Conservation (phyloP, 805 yeast species). For the Barnettozyma populi region DNA sequence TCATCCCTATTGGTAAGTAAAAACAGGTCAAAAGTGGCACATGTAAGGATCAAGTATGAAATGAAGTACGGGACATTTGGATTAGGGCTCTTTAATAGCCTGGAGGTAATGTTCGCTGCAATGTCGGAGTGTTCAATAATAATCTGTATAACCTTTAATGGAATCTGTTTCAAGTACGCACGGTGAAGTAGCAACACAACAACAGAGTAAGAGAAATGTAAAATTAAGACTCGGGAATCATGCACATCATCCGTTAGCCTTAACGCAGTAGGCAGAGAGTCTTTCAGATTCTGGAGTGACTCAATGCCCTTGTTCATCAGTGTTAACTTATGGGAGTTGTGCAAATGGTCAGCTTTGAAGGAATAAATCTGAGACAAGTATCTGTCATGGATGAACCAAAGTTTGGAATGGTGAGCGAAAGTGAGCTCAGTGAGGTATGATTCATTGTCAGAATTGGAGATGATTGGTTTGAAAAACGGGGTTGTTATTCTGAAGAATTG, state of each 20-base stretch:
- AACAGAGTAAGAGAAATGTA: conserved; percentile 28
- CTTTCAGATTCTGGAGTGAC: conserved; percentile 19
- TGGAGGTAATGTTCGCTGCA: conserved; percentile 20
- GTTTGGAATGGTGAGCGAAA: conserved; percentile 26
- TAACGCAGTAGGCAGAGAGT: conserved; percentile 22
- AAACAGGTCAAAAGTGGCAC: conserved; percentile 30
- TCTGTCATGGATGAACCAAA: conserved; percentile 31
- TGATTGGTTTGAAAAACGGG: conserved; percentile 24
- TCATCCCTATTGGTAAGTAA: conserved; percentile 24
- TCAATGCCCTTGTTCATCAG: conserved; percentile 27
- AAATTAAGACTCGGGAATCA: conserved; percentile 23
- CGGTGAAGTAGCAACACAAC: conserved; percentile 26
- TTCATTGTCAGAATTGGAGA: not conserved
- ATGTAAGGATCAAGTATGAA: conserved; percentile 28
- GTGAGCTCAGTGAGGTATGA: conserved; percentile 20
- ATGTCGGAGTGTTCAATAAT: conserved; percentile 23
- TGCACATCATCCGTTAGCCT: conserved; percentile 7
- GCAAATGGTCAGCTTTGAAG: conserved; percentile 29
- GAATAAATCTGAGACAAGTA: conserved; percentile 30
- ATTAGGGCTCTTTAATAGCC: conserved; percentile 5
- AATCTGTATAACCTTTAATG: conserved; percentile 23
- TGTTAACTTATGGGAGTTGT: conserved; percentile 28
- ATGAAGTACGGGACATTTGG: conserved; percentile 27
- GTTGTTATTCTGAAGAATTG: conserved; percentile 29
- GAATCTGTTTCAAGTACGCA: conserved; percentile 28